Evolutionary conservation across 2,329 filamentous ascomycete genomes (phyloP).

Genomic region (Fusarium foetens): DNA sequence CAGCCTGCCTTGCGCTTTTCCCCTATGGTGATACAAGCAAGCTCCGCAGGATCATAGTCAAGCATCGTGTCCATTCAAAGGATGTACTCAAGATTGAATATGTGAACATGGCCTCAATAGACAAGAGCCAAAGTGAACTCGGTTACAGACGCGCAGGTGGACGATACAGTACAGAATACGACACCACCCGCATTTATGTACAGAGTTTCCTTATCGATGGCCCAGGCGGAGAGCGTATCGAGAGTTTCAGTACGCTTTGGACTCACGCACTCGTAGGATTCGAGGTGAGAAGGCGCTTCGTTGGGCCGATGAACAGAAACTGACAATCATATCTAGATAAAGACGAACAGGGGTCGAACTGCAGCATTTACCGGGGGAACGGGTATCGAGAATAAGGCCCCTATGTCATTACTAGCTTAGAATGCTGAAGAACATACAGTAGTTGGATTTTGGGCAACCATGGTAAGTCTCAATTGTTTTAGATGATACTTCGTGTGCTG

Average conservation of each 20-base stretch:
- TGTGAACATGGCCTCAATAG: neutral
- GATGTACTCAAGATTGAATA: neutral
- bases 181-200: neutral
- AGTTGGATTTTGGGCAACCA: neutral
- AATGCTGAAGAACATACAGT: neutral
- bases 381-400: neutral
- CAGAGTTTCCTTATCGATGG: neutral
- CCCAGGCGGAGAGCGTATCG: neutral
- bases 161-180: neutral
- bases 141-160: neutral
- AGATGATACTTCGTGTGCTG: neutral
- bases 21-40: neutral
- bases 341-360: neutral
- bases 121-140: neutral
- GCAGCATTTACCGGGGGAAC: neutral
- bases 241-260: neutral
- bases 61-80: neutral
- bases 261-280: neutral
- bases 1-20: neutral
- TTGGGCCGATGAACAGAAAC: neutral
- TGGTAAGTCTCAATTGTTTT: neutral
- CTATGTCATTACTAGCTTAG: neutral
- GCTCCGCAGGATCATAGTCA: neutral
- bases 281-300: neutral
- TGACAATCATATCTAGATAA: neutral